Evolutionary conservation across 345 rosid species (phyloP), one percentile per base, ranked within the genome.

Genomic region (Arabidopsis suecica): DNA sequence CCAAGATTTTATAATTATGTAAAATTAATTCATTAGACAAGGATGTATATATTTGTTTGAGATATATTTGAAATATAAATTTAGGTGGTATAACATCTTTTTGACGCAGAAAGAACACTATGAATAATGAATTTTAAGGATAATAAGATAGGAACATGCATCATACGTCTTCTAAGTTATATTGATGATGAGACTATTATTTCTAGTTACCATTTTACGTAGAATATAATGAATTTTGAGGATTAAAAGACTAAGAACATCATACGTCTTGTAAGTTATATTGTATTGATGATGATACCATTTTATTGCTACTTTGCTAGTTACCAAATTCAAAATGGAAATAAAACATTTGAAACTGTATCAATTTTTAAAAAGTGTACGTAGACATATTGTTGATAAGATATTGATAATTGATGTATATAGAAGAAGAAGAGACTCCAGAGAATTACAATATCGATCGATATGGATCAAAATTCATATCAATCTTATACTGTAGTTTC

Each of bases 381-480:
- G 5, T 49, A 61, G 11, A 28, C 16, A 6, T 13, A 56, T 11
- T 59, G 36, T 32, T 42, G n/a, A 13, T 5, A 45, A 45, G 1
- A 36, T 47, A 36, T 37, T 22, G 38, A 33, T 33, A 34, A 16
- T 16, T 16, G n/a, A n/a, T 4, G 2, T 28, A n/a, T 55, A 14
- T 12, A 61, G 10, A 22, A 60, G 28, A 8, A 57, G 44, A 34
- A 68, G 40, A 68, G 11, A 11, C 13, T 25, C 42, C 13, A 9
- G 11, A 44, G 22, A 57, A 20, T 44, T 44, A 60, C 22, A 20
- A 44, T 22, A 13, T 58, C 3, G 28, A 25, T 25, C 28, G 1
- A 49, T 59, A 12, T 22, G 48, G 34, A 69, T 57, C 32, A 55
- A 55, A 12, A 44, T 57, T 56, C 16, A 47, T 59, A 70, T 8